Evolutionary conservation across 176 grass and related monocot species (phyloP).

Genomic region (Oryza meyeriana): DNA sequence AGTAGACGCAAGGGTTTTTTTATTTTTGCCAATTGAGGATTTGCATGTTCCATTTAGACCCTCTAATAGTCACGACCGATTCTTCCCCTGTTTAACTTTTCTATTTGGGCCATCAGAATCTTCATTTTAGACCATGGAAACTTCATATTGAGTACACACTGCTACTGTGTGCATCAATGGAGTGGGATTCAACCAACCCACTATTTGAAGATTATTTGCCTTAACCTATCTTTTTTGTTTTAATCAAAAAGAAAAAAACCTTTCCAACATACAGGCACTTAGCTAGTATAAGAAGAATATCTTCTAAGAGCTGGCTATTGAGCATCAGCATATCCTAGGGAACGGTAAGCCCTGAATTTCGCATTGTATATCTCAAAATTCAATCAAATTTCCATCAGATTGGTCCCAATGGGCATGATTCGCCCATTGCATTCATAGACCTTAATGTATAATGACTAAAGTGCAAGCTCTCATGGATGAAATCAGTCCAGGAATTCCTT

Average conservation of each 20-base stretch:
- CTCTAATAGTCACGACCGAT: background rate
- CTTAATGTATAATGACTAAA: background rate
- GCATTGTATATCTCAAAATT: background rate
- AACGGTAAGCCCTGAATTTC: background rate
- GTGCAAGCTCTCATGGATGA: background rate
- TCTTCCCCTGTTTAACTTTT: background rate
- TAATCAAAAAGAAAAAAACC: background rate
- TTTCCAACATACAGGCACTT: slow-evolving; percentile 3
- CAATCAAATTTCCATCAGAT: background rate
- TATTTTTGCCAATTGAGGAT: background rate
- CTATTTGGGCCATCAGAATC: background rate
- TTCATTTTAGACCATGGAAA: background rate
- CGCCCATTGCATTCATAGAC: background rate
- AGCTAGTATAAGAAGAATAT: background rate
- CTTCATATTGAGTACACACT: background rate
- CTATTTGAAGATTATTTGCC: background rate
- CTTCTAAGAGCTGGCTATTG: background rate
- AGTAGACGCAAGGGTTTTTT: too few relatives aligned
- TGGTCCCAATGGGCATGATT: background rate
- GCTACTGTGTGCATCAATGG: background rate
- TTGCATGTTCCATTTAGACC: background rate
- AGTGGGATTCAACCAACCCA: background rate
- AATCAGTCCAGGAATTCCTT: background rate
- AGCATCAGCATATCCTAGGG: background rate
- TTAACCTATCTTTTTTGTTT: background rate